Percentiles rank a stretch among this genome's conserved stretches.
Conservation (phyloP, 2,329 filamentous ascomycete species). For the Claviceps monticola region DNA sequence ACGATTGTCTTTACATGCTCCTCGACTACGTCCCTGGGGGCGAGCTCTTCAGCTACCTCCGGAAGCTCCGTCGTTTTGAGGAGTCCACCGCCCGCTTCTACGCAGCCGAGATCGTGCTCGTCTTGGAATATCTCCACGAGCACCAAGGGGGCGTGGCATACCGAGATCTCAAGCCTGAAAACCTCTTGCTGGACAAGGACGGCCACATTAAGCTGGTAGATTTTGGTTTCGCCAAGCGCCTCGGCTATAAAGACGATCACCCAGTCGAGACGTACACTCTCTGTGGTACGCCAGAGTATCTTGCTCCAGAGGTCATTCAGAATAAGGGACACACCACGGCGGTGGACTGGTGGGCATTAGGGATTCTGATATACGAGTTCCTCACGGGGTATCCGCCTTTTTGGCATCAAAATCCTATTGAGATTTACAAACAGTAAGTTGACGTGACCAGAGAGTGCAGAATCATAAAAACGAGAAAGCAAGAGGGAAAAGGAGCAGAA, state of each 20-base stretch:
- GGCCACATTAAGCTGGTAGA: conserved; percentile 75
- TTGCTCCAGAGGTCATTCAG: conserved; percentile 72
- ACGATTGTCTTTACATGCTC: conserved; percentile 68
- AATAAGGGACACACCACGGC: conserved; percentile 65
- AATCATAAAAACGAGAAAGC: too few relatives aligned
- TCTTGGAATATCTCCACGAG: conserved; percentile 70
- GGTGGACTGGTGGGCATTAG: conserved; percentile 80
- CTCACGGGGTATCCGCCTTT: conserved; percentile 75
- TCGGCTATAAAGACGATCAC: conserved; percentile 40
- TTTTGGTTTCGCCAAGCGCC: conserved; percentile 73
- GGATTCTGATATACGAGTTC: conserved; percentile 75
- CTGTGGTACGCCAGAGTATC: conserved; percentile 72
- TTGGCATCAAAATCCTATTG: conserved; percentile 76
- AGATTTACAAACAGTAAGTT: conserved; percentile 65
- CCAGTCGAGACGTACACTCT: conserved; percentile 65
- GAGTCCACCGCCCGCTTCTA: conserved; percentile 70
- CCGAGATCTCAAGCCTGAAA: conserved; percentile 71
- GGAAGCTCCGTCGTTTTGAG: conserved; percentile 65
- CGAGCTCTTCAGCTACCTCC: conserved; percentile 72
- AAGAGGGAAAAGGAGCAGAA: too few relatives aligned
- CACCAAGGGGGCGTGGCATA: conserved; percentile 65
- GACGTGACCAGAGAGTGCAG: background rate
- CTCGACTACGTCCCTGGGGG: conserved; percentile 74
- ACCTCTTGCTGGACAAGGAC: conserved; percentile 61
- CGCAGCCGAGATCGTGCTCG: conserved; percentile 69